These are phyloP conservation scores for Eimeria praecox DNA, from an alignment of 169 alveolate species.

Conservation along the genomic window DNA sequence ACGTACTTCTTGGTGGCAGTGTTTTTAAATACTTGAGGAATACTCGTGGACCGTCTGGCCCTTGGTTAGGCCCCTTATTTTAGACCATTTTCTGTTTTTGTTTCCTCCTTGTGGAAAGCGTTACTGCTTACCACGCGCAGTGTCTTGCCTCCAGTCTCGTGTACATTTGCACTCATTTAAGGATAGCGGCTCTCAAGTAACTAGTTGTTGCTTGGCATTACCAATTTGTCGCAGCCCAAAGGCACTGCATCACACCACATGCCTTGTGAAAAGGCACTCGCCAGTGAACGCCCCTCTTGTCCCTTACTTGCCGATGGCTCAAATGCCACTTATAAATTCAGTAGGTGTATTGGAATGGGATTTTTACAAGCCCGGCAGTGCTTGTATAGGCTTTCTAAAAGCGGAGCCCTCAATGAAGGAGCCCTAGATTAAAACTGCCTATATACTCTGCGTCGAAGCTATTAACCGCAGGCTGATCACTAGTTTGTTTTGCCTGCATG, in stretches of 20 bases:
- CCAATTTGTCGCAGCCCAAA: neutral
- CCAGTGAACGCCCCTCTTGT: neutral
- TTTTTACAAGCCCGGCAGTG: neutral
- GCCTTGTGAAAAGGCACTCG: neutral
- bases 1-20: neutral
- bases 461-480: neutral
- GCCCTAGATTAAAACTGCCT: neutral
- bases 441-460: neutral
- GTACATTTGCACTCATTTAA: neutral
- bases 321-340: neutral
- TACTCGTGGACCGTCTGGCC: neutral
- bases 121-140: neutral
- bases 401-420: neutral
- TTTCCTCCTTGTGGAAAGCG: neutral
- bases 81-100: neutral
- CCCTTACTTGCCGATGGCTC: neutral
- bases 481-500: neutral
- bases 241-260: neutral
- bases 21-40: neutral
- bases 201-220: neutral
- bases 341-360: neutral
- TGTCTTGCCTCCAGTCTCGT: neutral
- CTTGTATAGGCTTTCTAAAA: neutral
- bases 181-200: neutral
- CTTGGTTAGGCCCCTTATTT: neutral